Conservation (phyloP, 2,329 filamentous ascomycete genomes). For the Colletotrichum camelliae region DNA sequence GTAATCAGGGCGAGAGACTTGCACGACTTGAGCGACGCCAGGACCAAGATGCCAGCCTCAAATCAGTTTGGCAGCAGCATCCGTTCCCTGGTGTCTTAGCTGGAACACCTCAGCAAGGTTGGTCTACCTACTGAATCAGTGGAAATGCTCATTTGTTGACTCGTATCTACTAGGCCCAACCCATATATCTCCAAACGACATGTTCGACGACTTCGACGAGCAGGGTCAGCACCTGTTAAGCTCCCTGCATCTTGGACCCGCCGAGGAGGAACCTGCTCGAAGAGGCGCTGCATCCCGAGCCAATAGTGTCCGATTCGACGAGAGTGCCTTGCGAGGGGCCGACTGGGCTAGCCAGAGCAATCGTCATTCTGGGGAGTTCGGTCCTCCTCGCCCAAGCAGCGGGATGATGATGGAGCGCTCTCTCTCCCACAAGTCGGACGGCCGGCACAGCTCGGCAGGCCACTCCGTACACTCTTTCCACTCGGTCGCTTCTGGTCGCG, state of each 20-base stretch:
- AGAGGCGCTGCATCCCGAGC: constrained; percentile 89
- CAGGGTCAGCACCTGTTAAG: constrained; percentile 81
- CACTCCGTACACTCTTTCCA: constrained; percentile 65
- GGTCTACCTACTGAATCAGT: constrained; percentile 31
- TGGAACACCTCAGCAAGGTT: constrained; percentile 87
- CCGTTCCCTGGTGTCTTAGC: constrained; percentile 87
- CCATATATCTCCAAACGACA: constrained; percentile 79
- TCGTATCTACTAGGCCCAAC: constrained; percentile 67
- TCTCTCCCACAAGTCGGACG: constrained; percentile 94
- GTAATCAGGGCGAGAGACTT: constrained; percentile 66
- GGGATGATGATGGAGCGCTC: constrained; percentile 90
- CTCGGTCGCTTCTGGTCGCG: constrained; percentile 78
- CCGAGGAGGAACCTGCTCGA: constrained; percentile 84
- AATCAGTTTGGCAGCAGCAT: constrained; percentile 91
- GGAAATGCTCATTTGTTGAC: constrained; percentile 21
- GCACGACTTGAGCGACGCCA: constrained; percentile 69
- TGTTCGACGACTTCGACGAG: constrained; percentile 91
- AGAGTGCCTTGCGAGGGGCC: constrained; percentile 88
- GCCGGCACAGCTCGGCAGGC: constrained; percentile 90
- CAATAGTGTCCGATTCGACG: constrained; percentile 97
- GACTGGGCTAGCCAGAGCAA: constrained; percentile 81
- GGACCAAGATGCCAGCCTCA: constrained; percentile 71
- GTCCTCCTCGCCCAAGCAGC: constrained; percentile 77
- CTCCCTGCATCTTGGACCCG: constrained; percentile 79
- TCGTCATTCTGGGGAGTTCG: constrained; percentile 83